Evolutionary conservation across 352 stramenopile genomes (phyloP), one percentile per base, ranked within the genome.

Genomic region (Pythium phragmitis): DNA sequence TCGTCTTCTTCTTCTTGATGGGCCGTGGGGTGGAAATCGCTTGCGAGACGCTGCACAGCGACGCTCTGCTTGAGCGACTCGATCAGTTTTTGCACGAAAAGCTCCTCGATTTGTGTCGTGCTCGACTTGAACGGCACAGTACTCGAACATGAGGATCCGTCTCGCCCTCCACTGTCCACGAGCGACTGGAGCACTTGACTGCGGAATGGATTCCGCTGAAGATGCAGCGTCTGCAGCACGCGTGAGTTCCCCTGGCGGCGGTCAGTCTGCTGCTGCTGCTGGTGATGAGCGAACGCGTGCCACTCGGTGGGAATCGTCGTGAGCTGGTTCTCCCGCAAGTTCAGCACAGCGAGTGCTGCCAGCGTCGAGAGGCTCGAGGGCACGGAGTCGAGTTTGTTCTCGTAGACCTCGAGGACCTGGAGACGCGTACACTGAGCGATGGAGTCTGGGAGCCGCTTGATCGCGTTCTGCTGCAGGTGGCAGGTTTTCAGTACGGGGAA

Each of bases 11-110:
- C 53, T 21, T 62, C 69, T 23, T 69, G 48, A 8, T 41, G 23
- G 23, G 73, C 66, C 4, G 70, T 59, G 16, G 21, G 14, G n/a
- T 76, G 57, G n/a, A 62, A 46, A 0, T 47, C 53, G 2, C 41
- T 17, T 21, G 52, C 58, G 16, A 68, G 41, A 6, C 30, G 19
- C 54, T 63, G 46, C 21, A 72, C 65, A 0, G 47, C 23, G 16
- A 65, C 39, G 12, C 30, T 65, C 49, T 65, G 34, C 59, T 65
- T 65, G 16, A 72, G 54, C 36, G 47, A 42, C 37, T 87, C 69
- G 8, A 89, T 73, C 11, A 91, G 41, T 49, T 86, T 88, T 55
- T 68, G 74, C 16, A 88, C 30, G 13, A 81, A 68, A n/a, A 61
- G 63, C 57, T 85, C 79, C 8, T 80, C 87, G 1, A 72, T 63